phyloP scores from a whole-genome alignment of 2,329 filamentous ascomycete genomes.

The Exophiala bonariae region DNA sequence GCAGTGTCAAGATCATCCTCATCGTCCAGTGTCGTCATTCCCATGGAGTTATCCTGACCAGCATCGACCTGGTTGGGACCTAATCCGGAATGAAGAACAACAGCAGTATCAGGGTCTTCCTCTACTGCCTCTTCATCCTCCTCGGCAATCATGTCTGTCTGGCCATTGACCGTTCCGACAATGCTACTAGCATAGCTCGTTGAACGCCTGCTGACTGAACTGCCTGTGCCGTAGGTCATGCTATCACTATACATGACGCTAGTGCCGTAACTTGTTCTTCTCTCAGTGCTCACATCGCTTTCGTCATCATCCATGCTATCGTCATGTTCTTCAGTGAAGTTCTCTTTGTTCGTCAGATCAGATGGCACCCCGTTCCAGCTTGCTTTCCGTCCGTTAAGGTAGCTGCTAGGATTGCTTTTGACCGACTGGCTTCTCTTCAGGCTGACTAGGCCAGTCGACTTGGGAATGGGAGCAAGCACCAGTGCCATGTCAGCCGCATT shows the following conservation, averaged over 20 bases:
- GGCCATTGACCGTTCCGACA: conserved; percentile 34
- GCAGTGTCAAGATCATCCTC: conserved; percentile 16
- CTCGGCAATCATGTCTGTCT: conserved; percentile 29
- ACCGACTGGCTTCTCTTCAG: conserved; percentile 79
- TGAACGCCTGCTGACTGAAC: conserved; percentile 33
- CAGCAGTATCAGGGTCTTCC: conserved; percentile 19
- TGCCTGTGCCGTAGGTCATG: conserved; percentile 41
- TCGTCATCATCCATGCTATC: conserved; percentile 40
- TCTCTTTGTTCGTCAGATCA: conserved; percentile 58
- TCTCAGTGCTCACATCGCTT: conserved; percentile 53
- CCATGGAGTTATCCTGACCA: conserved; percentile 13
- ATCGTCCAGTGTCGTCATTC: conserved; percentile 14
- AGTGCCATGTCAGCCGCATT: conserved; percentile 45
- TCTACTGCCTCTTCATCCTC: conserved; percentile 32
- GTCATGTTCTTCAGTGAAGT: conserved; percentile 59
- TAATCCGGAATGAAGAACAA: conserved; percentile 15
- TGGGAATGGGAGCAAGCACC: conserved; percentile 30
- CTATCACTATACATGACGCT: conserved; percentile 40
- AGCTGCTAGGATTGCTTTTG: conserved; percentile 56
- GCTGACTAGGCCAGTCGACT: conserved; percentile 48
- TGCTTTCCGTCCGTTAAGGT: conserved; percentile 60
- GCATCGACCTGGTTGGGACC: conserved; percentile 8
- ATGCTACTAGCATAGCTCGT: conserved; percentile 42
- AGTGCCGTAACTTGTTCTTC: conserved; percentile 41
- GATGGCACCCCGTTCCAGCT: conserved; percentile 61